Evolutionary conservation across 495 filamentous ascomycete species (phyloP).

Genomic region (Hypoxylon lienhwacheense): DNA sequence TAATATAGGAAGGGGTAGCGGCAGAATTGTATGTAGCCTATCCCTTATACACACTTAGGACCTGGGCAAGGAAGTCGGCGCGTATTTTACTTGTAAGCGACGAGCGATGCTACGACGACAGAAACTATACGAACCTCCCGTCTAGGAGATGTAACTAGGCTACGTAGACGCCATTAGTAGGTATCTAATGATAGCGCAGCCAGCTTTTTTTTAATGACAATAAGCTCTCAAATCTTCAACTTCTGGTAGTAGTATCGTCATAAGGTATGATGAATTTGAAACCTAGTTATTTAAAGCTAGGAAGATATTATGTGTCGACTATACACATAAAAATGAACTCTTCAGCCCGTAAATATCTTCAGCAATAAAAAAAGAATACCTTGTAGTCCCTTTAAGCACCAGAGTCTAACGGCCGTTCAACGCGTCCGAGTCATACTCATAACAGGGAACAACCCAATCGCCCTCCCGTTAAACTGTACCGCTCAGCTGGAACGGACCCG

Average conservation of each 20-base stretch:
- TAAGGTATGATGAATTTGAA: background rate
- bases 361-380: too few relatives aligned
- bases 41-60: too few relatives aligned
- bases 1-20: background rate
- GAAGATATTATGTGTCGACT: too few relatives aligned
- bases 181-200: slow-evolving; percentile 21
- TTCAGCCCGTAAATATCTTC: too few relatives aligned
- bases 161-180: too few relatives aligned
- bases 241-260: background rate
- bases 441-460: slow-evolving; percentile 6
- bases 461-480: background rate
- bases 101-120: slow-evolving; percentile 10
- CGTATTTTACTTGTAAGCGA: slow-evolving; percentile 6
- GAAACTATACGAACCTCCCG: background rate
- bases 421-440: slow-evolving; percentile 3
- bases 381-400: too few relatives aligned
- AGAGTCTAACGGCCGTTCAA: background rate
- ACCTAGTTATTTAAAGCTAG: background rate
- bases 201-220: slow-evolving; percentile 21
- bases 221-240: slow-evolving; percentile 4
- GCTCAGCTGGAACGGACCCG: slow-evolving; percentile 2
- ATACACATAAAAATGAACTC: too few relatives aligned
- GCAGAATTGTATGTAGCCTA: slow-evolving; percentile 15
- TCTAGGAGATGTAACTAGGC: slow-evolving; percentile 9
- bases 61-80: too few relatives aligned